Evolutionary conservation across 148 eudicot genomes (phyloP), one percentile per base, ranked within the genome.

Genomic region (Hydrangea macrophylla): DNA sequence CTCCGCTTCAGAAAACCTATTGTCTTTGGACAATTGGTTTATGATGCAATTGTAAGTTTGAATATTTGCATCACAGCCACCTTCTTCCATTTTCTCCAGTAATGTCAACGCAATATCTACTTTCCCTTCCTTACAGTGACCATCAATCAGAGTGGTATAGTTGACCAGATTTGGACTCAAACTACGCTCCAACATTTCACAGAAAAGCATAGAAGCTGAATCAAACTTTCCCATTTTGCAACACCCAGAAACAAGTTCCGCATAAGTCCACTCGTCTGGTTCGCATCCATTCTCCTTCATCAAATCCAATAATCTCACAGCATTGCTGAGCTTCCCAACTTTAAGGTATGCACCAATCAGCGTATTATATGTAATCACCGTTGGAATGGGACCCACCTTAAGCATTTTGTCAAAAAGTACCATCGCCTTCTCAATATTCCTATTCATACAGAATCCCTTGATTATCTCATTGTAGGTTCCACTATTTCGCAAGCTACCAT

Each of bases 181-280:
- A 45, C 88, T 90, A 63, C 60, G 64, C 68, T 68, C 81, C 33
- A 68, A 66, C 90, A 90, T 90, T 62, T 85, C 84, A 15, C 72
- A 65, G 59, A 87, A 85, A 44, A 90, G 64, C 42, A 75, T 66
- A 56, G 57, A 78, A 44, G 92, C 92, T 54, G 55, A 68, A 32
- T 78, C 82, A 65, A 87, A 61, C 40, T 78, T 79, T n/a, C 81
- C 83, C 30, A 76, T 67, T 82, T 85, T 78, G 85, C 86, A 87
- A 23, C 83, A 75, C 33, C 96, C 96, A 24, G 76, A 76, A 72
- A 90, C 72, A 74, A 90, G 80, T 71, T 87, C 88, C n/a, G 92
- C 61, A 64, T 85, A 90, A 33, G 96, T 81, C 72, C 70, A 80
- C 35, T 68, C 80, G 73, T 90, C 90, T 51, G 92, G 90, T 35